Base-by-base conservation (phyloP, 768 basidiomycete species). In the Leccinum arenicola region DNA sequence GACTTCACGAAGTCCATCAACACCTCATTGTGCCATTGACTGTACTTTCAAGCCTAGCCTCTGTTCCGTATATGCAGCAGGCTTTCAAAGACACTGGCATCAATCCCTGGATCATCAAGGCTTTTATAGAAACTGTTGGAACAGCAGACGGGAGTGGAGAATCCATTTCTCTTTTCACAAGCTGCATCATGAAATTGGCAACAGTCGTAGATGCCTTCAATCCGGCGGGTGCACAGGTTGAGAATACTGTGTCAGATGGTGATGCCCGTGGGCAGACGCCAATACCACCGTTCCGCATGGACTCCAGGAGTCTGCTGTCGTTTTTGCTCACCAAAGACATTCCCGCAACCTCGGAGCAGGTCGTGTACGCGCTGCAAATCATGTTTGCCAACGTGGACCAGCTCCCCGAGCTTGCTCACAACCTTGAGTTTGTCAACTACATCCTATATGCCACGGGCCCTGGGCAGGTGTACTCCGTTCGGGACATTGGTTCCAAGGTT, bases 361-460 rank as follows among this genome's bases (percentile, higher is more conserved):
- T 21, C 15, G 52, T 38, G 14, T 58, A 58, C n/a, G 45, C 57
- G 8, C 29, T 58, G 45, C 6, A 58, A 49, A 40, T 58, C 47
- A 38, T 54, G n/a, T 35, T 54, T 7, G 47, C 25, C n/a, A 58
- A 53, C 38, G 33, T 23, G n/a, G 31, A 53, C n/a, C 52, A 58
- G 31, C 35, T 36, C 25, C 19, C 52, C 9, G 11, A 33, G 1
- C 33, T 58, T 52, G n/a, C 47, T 6, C 49, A 29, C 25, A 10
- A 54, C 17, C 57, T 50, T 6, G 52, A 58, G 14, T 58, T 58
- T 8, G 35, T 58, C 57, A 49, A 47, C 12, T 58, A 58, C 21
- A 58, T 58, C 35, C 21, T 58, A 15, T 38, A 27, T 38, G 35
- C 52, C n/a, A 58, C 57, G 3, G 35, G 35, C 14, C 47, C 52